Evolutionary conservation across 208 protist genomes (phyloP), one percentile per base, ranked within the genome.

Genomic region (Crithidia sp.): DNA sequence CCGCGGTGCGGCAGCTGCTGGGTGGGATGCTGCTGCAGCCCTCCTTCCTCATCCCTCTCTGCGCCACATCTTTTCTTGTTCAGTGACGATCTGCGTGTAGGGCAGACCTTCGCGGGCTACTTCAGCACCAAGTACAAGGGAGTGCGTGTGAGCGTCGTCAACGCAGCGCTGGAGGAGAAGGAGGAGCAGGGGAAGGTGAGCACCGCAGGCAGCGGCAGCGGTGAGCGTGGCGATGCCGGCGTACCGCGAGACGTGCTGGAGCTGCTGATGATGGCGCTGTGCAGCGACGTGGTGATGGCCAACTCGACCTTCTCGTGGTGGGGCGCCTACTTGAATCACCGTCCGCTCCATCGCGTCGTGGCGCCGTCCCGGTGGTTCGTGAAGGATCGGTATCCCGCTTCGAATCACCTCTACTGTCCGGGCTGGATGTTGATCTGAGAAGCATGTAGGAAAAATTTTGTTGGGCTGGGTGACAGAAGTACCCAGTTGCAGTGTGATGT

Each of bases 231-330:
- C 28, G 28, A 28, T 28, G 28, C 28, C 28, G 0, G 28, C 28
- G 28, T 79, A 39, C 53, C 62, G n/a, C 66, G 88, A 19, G 92
- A 96, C 19, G 89, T 95, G 59, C 43, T 93, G 61, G 92, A 96
- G 66, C 62, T 96, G 58, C 57, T 95, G 28, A 93, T 95, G 88
- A 79, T 96, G 75, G 68, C 84, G 39, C 76, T 81, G 54, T 96
- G 92, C 77, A 69, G 93, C 67, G 92, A 96, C 68, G 81, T 96
- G 5, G 80, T 96, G 17, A 96, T 96, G 85, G 90, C 92, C 3
- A 96, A 96, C 82, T 95, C 89, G 0, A 86, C 84, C 43, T 96
- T 90, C 70, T 94, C 88, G 40, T 96, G 92, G 90, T 96, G 92
- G 90, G 89, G 81, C 0, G 90, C 90, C 36, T 96, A 94, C 75